These are phyloP conservation scores for Paracoccidioides brasiliensis DNA, from an alignment of 2,329 filamentous ascomycete species.

Conservation along the genomic window DNA sequence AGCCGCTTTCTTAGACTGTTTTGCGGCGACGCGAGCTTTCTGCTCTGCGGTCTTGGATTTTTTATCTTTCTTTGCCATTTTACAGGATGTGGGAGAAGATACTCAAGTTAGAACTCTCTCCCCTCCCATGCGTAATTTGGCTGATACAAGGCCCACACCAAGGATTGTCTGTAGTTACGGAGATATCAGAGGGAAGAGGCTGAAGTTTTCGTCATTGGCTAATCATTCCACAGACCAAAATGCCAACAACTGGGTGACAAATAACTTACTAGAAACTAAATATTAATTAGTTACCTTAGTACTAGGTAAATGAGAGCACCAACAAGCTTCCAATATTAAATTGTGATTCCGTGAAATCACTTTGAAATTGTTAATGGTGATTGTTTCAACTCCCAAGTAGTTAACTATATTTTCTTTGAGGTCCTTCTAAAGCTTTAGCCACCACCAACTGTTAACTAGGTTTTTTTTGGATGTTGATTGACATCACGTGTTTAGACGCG, in stretches of 20 bases:
- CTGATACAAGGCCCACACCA: background rate
- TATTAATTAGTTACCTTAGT: no score
- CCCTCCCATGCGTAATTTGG: background rate
- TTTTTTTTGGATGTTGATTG: background rate
- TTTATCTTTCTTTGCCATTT: conserved; percentile 43
- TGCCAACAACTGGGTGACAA: no score
- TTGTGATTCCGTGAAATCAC: no score
- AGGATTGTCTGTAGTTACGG: background rate
- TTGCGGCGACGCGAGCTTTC: conserved; percentile 47
- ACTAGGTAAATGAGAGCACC: no score
- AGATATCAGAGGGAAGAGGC: background rate
- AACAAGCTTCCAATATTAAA: no score
- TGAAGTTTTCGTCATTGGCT: no score
- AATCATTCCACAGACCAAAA: no score
- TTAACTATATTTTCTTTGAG: no score
- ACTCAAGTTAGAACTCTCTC: background rate
- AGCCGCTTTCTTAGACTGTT: conserved; percentile 71
- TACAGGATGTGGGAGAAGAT: conserved; percentile 1
- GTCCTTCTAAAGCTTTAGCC: background rate
- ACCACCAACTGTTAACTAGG: background rate
- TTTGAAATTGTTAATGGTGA: no score
- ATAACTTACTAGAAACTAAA: no score
- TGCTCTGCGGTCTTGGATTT: conserved; percentile 44
- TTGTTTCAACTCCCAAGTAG: no score
- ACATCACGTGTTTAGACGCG: conserved; percentile 10